Evolutionary conservation across 176 grass and related monocot species (phyloP).

Genomic region (Zoysia pacifica): DNA sequence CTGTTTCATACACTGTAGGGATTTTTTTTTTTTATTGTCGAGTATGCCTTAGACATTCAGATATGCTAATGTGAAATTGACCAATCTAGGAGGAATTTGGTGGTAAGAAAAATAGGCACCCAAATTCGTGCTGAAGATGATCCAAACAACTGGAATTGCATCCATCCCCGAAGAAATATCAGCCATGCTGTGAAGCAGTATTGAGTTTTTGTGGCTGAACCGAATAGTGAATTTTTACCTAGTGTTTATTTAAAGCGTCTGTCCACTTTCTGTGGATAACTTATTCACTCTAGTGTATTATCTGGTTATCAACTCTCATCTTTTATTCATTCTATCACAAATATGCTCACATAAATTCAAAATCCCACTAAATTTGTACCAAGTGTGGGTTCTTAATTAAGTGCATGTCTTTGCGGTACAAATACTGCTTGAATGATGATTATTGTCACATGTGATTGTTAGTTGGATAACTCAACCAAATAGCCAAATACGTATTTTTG

Average conservation of each 20-base stretch:
- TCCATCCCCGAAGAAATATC: not conserved
- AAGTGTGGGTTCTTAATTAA: not conserved
- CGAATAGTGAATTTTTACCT: not conserved
- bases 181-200: not conserved
- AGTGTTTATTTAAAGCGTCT: not conserved
- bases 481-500: not conserved
- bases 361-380: not conserved
- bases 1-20: not conserved
- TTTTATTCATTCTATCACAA: conserved; percentile 6
- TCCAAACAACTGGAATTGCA: not conserved
- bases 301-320: not conserved
- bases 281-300: not conserved
- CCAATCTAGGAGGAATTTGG: not conserved
- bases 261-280: not conserved
- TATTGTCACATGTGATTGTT: not conserved
- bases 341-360: not conserved
- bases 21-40: not conserved
- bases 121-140: not conserved
- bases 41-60: not conserved
- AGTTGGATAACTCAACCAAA: conserved; percentile 5
- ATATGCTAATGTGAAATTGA: not conserved
- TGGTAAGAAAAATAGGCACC: not conserved
- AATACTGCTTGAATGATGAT: not conserved
- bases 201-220: not conserved
- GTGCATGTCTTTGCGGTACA: too few relatives aligned